Conservation (phyloP, 495 filamentous ascomycete species). For the Talaromyces trachyspermus region DNA sequence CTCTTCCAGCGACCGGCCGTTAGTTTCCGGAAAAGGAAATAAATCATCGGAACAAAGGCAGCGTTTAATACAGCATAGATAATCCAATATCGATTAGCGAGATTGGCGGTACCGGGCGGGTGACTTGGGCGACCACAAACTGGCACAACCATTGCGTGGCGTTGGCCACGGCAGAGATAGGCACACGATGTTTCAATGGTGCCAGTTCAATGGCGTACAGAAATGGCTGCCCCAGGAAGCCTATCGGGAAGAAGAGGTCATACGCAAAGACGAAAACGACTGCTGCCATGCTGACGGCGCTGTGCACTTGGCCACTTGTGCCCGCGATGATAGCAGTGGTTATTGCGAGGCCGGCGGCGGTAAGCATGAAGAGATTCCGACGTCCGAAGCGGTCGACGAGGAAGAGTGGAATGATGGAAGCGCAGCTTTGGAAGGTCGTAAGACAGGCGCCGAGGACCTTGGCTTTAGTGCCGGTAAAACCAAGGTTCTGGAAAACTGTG, state of each 20-base stretch:
- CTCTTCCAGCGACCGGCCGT: conserved; percentile 42
- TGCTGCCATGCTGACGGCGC: conserved; percentile 21
- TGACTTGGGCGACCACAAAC: conserved; percentile 47
- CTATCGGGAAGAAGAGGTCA: conserved; percentile 48
- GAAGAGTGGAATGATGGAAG: conserved; percentile 34
- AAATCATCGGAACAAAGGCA: conserved; percentile 51
- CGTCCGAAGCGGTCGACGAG: conserved; percentile 43
- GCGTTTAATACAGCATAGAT: conserved; percentile 49
- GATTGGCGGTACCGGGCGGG: conserved; percentile 44
- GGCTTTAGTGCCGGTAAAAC: conserved; percentile 17
- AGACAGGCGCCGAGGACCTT: conserved; percentile 26
- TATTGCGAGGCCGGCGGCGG: conserved; percentile 35
- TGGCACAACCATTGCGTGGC: conserved; percentile 44
- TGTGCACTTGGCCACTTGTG: conserved; percentile 27
- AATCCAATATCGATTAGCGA: conserved; percentile 50
- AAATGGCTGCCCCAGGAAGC: conserved; percentile 48
- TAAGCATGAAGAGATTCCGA: conserved; percentile 39
- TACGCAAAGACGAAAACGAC: conserved; percentile 49
- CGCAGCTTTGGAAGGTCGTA: conserved; percentile 47
- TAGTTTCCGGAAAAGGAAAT: conserved; percentile 55
- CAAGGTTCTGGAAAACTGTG: conserved; percentile 28
- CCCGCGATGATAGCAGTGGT: conserved; percentile 35
- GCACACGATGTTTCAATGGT: conserved; percentile 41
- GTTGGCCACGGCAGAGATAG: conserved; percentile 43
- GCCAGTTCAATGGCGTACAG: conserved; percentile 50